phyloP scores from a whole-genome alignment of 1,139 yeast species.

The Williopsis jadinii region DNA sequence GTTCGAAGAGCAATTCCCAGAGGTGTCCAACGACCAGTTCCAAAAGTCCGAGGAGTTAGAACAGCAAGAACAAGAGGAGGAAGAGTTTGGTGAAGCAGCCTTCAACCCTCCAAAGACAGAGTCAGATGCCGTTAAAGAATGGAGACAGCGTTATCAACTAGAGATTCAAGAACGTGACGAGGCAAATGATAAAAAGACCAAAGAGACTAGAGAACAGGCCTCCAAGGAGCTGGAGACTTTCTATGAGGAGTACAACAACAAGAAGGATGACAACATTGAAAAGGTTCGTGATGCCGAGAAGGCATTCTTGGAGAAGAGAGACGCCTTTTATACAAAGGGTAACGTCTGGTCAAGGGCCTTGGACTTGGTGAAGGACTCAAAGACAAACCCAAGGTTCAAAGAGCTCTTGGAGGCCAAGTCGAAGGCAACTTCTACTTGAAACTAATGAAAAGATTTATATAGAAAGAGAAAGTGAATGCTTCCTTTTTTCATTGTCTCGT shows the following conservation, averaged over 20 bases:
- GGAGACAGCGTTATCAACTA: constrained; percentile 79
- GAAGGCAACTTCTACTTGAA: constrained; percentile 13
- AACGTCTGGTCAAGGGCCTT: constrained; percentile 79
- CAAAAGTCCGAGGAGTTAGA: background rate
- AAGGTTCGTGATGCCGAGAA: constrained; percentile 64
- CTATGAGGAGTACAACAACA: constrained; percentile 85
- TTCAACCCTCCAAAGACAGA: constrained; percentile 21
- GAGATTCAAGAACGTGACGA: constrained; percentile 82
- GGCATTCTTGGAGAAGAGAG: constrained; percentile 69
- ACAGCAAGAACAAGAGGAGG: constrained; percentile 13
- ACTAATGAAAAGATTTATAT: background rate
- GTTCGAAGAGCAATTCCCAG: constrained; percentile 64
- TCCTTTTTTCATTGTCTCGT: too few species aligned
- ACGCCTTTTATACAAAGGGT: constrained; percentile 61
- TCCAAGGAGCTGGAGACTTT: constrained; percentile 84
- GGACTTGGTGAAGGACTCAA: constrained; percentile 40
- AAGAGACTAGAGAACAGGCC: constrained; percentile 72
- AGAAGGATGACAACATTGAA: constrained; percentile 67
- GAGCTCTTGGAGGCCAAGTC: constrained; percentile 21
- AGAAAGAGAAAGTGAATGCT: too few species aligned
- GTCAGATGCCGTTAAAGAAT: constrained; percentile 56
- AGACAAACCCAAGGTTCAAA: constrained; percentile 27
- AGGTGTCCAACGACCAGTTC: constrained; percentile 33
- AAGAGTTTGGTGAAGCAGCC: constrained; percentile 25
- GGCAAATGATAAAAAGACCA: constrained; percentile 57